A percentile compares a stretch with the other conserved stretches of the same genome.
phyloP scores from a whole-genome alignment of 176 grass and related monocot species.

The Elaeis guineensis region DNA sequence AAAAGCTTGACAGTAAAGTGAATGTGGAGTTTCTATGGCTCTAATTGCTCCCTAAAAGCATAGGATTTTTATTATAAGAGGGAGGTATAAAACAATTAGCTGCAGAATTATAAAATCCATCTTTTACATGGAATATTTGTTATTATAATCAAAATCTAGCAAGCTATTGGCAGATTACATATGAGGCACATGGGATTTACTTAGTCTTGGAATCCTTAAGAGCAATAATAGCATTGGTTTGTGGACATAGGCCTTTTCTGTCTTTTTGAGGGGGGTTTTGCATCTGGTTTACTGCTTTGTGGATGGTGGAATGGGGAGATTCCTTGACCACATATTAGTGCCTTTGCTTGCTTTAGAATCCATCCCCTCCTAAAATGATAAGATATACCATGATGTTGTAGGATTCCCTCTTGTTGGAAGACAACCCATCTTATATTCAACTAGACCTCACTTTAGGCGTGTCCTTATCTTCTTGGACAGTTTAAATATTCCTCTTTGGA shows the following conservation, averaged over 20 bases:
- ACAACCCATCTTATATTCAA: background rate
- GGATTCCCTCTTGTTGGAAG: constrained; percentile 26
- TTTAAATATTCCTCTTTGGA: background rate
- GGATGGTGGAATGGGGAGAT: constrained; percentile 22
- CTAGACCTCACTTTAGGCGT: background rate
- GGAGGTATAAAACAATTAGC: no score
- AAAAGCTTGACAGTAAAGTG: no score
- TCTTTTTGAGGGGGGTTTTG: background rate
- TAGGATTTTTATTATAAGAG: no score
- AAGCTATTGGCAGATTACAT: constrained; percentile 7
- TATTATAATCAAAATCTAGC: constrained; percentile 2
- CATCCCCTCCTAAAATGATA: background rate
- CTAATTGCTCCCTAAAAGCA: no score
- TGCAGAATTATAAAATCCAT: no score
- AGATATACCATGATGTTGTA: constrained; percentile 19
- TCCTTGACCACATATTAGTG: constrained; percentile 36
- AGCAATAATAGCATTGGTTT: constrained; percentile 27
- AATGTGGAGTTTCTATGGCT: no score
- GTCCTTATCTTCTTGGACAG: background rate
- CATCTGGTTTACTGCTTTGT: constrained; percentile 10
- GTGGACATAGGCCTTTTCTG: constrained; percentile 18
- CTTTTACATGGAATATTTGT: no score
- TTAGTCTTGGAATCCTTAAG: constrained; percentile 38
- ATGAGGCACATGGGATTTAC: constrained; percentile 1
- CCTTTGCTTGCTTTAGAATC: constrained; percentile 38